Evolutionary conservation across 2,329 filamentous ascomycete species (phyloP), one percentile per base, ranked within the genome.

Genomic region (Tolypocladium pustulatum): DNA sequence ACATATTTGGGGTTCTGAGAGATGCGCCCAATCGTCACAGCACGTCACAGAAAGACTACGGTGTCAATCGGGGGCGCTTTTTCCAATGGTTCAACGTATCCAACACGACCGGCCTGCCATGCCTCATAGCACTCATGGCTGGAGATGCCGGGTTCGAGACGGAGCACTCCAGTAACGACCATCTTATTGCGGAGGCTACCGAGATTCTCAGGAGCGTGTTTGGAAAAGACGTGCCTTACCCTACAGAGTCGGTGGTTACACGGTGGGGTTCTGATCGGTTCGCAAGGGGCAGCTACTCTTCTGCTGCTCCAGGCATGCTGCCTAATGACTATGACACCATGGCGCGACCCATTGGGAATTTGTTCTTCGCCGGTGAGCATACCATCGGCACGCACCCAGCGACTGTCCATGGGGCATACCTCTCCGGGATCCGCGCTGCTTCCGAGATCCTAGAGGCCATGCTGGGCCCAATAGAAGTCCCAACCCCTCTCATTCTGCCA

Each of bases 61-160:
- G 85, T 6, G 78, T 81, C 4, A 86, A 85, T 61, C 85, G 93
- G 57, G 93, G 93, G n/a, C 87, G 92, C 30, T 96, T 96, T 74
- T 99, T 97, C 68, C 84, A 99, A 65, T 97, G 96, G 83, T 97
- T 96, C 83, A 97, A 99, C 67, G 91, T 91, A 58, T 88, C 91
- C 61, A 90, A 91, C 65, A 96, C 90, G 3, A 91, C 89, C 53
- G 95, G 95, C 0, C 78, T 96, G 40, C 94, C 90, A 1, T 91
- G 91, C 56, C 80, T 97, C 30, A 85, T 97, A 61, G 94, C 91
- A 10, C 81, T 99, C 34, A 97, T 99, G 93, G 93, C 93, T 55
- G 94, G 94, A 27, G 90, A 97, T 65, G 90, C 95, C 25, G 94
- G 92, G 20, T 90, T 91, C 65, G 89, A 96, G 62, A 91, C 91